Evolutionary conservation across 768 basidiomycete species (phyloP).

Genomic region (Polyporus arcularius): DNA sequence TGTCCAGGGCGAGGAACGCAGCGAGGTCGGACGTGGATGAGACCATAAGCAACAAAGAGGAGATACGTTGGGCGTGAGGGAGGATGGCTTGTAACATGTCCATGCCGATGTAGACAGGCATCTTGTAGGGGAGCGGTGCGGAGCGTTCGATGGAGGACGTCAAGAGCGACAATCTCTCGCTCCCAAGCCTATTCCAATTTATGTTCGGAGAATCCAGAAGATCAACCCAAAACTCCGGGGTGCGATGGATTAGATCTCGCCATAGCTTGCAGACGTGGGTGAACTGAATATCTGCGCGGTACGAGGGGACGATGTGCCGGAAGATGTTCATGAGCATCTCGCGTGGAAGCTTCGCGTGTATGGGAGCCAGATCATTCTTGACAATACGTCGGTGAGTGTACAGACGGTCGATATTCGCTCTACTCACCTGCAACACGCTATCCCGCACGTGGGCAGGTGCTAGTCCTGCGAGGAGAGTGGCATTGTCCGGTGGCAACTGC

Average conservation of each 20-base stretch:
- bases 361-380: slow-evolving; percentile 20
- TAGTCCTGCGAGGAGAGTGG: too few species aligned
- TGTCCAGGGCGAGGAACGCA: not conserved
- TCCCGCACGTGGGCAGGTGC: too few species aligned
- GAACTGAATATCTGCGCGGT: not conserved
- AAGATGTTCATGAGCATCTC: not conserved
- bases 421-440: too few species aligned
- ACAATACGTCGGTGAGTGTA: not conserved
- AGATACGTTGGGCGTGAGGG: not conserved
- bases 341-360: slow-evolving; percentile 10
- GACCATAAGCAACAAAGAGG: not conserved
- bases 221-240: not conserved
- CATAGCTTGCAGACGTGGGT: not conserved
- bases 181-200: not conserved
- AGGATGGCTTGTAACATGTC: not conserved
- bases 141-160: not conserved
- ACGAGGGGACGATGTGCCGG: not conserved
- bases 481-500: too few species aligned
- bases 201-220: not conserved
- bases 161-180: not conserved
- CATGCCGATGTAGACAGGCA: not conserved
- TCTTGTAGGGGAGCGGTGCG: not conserved
- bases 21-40: not conserved
- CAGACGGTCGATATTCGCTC: too few species aligned
- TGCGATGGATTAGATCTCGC: not conserved